These are phyloP conservation scores for Prunus mira DNA, from an alignment of 306 rosid genomes.

Conservation along the genomic window DNA sequence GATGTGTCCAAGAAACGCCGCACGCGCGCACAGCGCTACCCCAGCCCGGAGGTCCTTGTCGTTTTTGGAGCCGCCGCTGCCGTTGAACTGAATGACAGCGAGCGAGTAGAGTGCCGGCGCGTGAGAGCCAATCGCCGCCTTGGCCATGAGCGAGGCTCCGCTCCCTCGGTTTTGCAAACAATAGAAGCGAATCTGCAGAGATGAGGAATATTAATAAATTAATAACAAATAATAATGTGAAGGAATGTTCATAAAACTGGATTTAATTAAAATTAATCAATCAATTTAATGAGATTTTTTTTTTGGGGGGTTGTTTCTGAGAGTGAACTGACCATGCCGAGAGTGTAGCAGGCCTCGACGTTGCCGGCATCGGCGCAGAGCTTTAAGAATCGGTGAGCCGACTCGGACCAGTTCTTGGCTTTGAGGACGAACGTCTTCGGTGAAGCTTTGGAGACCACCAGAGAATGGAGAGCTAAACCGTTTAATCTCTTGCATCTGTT, in stretches of 20 bases:
- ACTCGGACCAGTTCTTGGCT: slow-evolving; percentile 70
- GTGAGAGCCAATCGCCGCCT: slow-evolving; percentile 85
- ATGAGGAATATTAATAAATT: background rate
- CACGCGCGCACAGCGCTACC: slow-evolving; percentile 86
- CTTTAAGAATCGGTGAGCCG: slow-evolving; percentile 75
- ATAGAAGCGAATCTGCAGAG: slow-evolving; percentile 84
- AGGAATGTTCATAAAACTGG: background rate
- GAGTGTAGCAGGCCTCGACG: slow-evolving; percentile 78
- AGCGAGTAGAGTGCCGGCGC: slow-evolving; percentile 83
- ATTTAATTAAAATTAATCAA: background rate
- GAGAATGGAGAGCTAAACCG: slow-evolving; percentile 46
- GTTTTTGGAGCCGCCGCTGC: slow-evolving; percentile 83
- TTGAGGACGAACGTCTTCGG: slow-evolving; percentile 47
- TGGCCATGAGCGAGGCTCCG: slow-evolving; percentile 85
- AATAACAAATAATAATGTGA: background rate
- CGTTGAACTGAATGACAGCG: slow-evolving; percentile 92
- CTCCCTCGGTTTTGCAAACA: slow-evolving; percentile 73
- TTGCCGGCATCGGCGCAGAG: slow-evolving; percentile 88
- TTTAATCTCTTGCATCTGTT: slow-evolving; percentile 80
- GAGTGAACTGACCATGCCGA: slow-evolving; percentile 78
- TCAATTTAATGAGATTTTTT: background rate
- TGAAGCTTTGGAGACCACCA: slow-evolving; percentile 58
- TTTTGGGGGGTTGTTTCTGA: no score
- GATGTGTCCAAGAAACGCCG: slow-evolving; percentile 84
- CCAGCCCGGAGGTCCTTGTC: slow-evolving; percentile 89